A percentile compares a stretch with the other conserved stretches of the same genome.
Evolutionary conservation across 2,329 filamentous ascomycete genomes (phyloP).

Genomic region (Fusarium sp.): DNA sequence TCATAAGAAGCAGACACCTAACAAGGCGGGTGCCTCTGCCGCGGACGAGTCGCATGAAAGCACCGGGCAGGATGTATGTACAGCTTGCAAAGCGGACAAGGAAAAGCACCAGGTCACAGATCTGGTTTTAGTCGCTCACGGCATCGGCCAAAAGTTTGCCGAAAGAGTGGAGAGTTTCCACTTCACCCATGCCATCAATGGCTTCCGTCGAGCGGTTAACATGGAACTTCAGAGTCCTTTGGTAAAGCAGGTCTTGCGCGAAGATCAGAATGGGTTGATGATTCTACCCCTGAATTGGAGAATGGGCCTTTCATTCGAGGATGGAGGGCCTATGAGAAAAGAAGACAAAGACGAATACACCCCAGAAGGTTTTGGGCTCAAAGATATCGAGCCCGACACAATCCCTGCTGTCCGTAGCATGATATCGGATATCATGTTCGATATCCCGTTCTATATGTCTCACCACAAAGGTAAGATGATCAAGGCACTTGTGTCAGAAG

Average conservation of each 20-base stretch:
- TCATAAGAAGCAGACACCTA: constrained; percentile 54
- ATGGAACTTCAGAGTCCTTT: constrained; percentile 79
- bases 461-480: constrained; percentile 97
- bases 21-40: constrained; percentile 44
- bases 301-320: constrained; percentile 86
- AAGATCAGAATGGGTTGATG: constrained; percentile 90
- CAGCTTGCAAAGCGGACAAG: constrained; percentile 72
- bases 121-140: constrained; percentile 89
- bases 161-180: constrained; percentile 96
- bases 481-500: constrained; percentile 85
- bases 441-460: constrained; percentile 97
- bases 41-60: constrained; percentile 47
- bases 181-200: constrained; percentile 95
- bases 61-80: constrained; percentile 54
- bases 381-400: constrained; percentile 91
- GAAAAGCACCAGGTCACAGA: constrained; percentile 80
- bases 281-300: constrained; percentile 95
- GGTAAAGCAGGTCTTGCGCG: constrained; percentile 79
- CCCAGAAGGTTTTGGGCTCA: constrained; percentile 71
- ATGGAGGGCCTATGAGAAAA: constrained; percentile 71
- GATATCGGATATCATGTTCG: constrained; percentile 97
- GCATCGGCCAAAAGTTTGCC: constrained; percentile 95
- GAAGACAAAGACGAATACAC: constrained; percentile 65
- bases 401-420: constrained; percentile 93
- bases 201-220: constrained; percentile 87